Evolutionary conservation across 1,139 yeast species (phyloP), one percentile per base, ranked within the genome.

Genomic region (Taphrina betulina): DNA sequence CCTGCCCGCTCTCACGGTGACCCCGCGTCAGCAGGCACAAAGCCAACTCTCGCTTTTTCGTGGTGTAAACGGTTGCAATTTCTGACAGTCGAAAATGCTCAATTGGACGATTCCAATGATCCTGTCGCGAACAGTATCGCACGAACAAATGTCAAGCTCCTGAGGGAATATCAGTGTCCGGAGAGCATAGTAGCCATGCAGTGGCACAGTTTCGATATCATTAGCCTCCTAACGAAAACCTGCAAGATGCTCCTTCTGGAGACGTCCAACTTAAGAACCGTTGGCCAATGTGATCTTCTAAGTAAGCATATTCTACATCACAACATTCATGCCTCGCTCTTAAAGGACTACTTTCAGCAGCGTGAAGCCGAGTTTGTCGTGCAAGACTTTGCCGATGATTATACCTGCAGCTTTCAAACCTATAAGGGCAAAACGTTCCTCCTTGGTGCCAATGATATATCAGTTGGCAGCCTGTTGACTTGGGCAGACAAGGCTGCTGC

Each of bases 401-500:
- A 67, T 61, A 59, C 65, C 57, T 67, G 72, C 50, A 67, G 78
- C 10, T 66, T 78, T 37, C 67, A 65, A 37, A 65, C 73, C 0
- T 73, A 70, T 60, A 78, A 75, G 60, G 75, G 78, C 0, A 72
- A 77, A 29, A 43, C 81, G 0, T 78, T 80, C 62, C 57, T 79
- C 1, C 63, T 81, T 54, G 83, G 82, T 1, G 71, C 71, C 40
- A 75, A 72, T 59, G 80, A 75, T 57, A 64, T 81, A 33, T 71
- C 70, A 3, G 73, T 81, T 12, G 94, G 90, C 0, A 72, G 80
- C 14, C 69, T 81, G 12, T 73, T 81, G 3, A 82, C 78, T 62
- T 87, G 95, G 95, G 88, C 89, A 0, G 94, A 85, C 63, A 71
- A 78, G 20, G 66, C 82, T 14, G 70, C 75, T 57, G 75, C 71